Percentiles rank a stretch among this genome's conserved stretches.
phyloP scores from a whole-genome alignment of 768 basidiomycete genomes.

The Trametes gibbosa region DNA sequence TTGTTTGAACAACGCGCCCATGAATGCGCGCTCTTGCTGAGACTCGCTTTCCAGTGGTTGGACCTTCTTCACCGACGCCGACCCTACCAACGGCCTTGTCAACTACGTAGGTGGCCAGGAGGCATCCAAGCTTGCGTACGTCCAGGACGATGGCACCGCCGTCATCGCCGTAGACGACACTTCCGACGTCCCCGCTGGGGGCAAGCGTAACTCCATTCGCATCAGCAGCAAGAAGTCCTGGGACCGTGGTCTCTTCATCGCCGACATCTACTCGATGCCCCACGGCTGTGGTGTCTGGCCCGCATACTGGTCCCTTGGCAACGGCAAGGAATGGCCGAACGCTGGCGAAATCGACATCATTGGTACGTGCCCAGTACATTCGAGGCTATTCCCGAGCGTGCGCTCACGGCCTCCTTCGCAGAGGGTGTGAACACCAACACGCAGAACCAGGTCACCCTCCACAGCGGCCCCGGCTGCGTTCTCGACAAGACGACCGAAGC shows the following conservation, averaged over 20 bases:
- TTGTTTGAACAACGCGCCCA: neutral
- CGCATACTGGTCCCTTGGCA: slow-evolving; percentile 50
- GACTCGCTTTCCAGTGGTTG: slow-evolving; percentile 46
- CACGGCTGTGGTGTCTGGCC: slow-evolving; percentile 63
- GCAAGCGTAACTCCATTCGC: slow-evolving; percentile 60
- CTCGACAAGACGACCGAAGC: slow-evolving; percentile 29
- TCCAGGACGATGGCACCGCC: slow-evolving; percentile 54
- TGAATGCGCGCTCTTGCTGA: neutral
- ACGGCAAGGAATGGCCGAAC: slow-evolving; percentile 27
- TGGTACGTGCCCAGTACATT: slow-evolving; percentile 16
- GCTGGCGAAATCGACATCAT: slow-evolving; percentile 31
- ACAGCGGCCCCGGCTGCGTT: slow-evolving; percentile 39
- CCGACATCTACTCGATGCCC: slow-evolving; percentile 71
- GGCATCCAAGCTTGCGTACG: slow-evolving; percentile 57
- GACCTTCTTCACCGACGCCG: slow-evolving; percentile 59
- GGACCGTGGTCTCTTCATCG: slow-evolving; percentile 68
- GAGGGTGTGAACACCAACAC: slow-evolving; percentile 43
- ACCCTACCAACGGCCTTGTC: slow-evolving; percentile 73
- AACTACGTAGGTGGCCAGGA: slow-evolving; percentile 49
- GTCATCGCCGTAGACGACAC: slow-evolving; percentile 63
- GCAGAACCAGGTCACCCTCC: slow-evolving; percentile 43
- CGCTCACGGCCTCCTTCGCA: neutral
- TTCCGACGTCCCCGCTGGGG: slow-evolving; percentile 45
- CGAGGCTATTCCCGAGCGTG: neutral
- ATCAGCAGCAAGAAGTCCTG: slow-evolving; percentile 64